A percentile compares a stretch with the other conserved stretches of the same genome.
These are phyloP conservation scores for Platanthera zijinensis DNA, from an alignment of 106 monocot genomes.

Conservation along the genomic window DNA sequence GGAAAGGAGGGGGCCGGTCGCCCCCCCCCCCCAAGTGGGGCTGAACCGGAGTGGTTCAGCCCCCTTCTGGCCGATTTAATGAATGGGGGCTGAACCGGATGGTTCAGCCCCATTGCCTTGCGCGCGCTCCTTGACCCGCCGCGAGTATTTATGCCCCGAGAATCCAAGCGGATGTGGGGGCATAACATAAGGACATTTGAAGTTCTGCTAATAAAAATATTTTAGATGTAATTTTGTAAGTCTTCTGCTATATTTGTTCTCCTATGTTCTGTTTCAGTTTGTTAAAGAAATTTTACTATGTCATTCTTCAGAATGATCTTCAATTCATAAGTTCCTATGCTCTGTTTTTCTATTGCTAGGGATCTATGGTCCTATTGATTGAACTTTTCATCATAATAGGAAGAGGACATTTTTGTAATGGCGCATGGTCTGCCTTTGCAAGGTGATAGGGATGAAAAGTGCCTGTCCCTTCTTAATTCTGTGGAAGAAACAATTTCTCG, in stretches of 20 bases:
- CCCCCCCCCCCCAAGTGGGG: no score
- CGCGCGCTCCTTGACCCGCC: no score
- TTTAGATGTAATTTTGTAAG: not conserved
- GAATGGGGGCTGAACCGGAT: no score
- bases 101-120: no score
- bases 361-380: conserved; percentile 7
- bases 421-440: conserved; percentile 86
- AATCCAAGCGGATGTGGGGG: no score
- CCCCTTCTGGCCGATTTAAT: no score
- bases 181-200: no score
- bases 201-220: no score
- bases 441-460: conserved; percentile 81
- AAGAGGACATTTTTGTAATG: conserved; percentile 89
- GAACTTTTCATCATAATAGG: conserved; percentile 39
- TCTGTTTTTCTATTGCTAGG: conserved; percentile 3
- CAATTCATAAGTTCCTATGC: not conserved
- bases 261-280: not conserved
- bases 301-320: not conserved
- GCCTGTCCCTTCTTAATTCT: conserved; percentile 66
- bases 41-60: no score
- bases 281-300: not conserved
- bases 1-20: no score
- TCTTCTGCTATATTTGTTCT: not conserved
- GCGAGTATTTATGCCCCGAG: no score
- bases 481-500: conserved; percentile 91